Conservation (phyloP, 2,329 filamentous ascomycete genomes). For the Fragosphaeria purpurea region DNA sequence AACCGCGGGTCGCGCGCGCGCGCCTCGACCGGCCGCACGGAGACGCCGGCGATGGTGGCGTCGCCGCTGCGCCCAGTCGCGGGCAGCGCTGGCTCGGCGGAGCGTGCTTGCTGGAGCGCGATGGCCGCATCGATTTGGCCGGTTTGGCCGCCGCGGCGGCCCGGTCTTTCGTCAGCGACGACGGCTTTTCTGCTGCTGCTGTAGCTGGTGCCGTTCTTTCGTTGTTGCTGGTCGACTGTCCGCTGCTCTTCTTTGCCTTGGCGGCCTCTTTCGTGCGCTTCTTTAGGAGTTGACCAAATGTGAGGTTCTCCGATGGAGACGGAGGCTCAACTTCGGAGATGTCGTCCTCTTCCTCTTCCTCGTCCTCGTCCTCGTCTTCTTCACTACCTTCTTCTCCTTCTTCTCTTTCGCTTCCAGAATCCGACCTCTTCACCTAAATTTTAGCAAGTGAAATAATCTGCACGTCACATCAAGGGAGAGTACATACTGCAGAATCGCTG, state of each 20-base stretch:
- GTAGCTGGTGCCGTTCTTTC: not conserved
- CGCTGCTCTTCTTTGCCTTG: slow-evolving; percentile 24
- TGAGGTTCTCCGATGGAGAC: slow-evolving; percentile 3
- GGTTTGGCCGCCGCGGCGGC: slow-evolving; percentile 10
- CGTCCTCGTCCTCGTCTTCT: slow-evolving; percentile 26
- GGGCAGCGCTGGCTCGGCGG: slow-evolving; percentile 70
- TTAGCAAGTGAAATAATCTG: no score
- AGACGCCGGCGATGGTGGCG: slow-evolving; percentile 21
- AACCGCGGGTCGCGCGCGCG: slow-evolving; percentile 77
- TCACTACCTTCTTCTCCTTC: slow-evolving; percentile 20
- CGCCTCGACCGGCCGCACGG: slow-evolving; percentile 38
- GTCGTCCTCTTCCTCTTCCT: not conserved
- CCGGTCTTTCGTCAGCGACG: slow-evolving; percentile 25
- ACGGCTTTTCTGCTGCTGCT: not conserved
- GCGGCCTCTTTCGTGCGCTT: slow-evolving; percentile 1
- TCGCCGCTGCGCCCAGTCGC: slow-evolving; percentile 33
- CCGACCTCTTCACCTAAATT: slow-evolving; percentile 5
- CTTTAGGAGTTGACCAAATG: slow-evolving; percentile 10
- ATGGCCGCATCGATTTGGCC: slow-evolving; percentile 16
- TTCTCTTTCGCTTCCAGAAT: slow-evolving; percentile 19
- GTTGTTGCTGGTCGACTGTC: slow-evolving; percentile 1
- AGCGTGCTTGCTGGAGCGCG: slow-evolving; percentile 67
- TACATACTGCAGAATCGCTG: slow-evolving; percentile 19
- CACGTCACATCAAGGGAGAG: not conserved
- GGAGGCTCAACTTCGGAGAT: slow-evolving; percentile 10